A percentile compares a stretch with the other conserved stretches of the same genome.
phyloP scores from a whole-genome alignment of 129 eudicot genomes.

The Tanacetum coccineum region DNA sequence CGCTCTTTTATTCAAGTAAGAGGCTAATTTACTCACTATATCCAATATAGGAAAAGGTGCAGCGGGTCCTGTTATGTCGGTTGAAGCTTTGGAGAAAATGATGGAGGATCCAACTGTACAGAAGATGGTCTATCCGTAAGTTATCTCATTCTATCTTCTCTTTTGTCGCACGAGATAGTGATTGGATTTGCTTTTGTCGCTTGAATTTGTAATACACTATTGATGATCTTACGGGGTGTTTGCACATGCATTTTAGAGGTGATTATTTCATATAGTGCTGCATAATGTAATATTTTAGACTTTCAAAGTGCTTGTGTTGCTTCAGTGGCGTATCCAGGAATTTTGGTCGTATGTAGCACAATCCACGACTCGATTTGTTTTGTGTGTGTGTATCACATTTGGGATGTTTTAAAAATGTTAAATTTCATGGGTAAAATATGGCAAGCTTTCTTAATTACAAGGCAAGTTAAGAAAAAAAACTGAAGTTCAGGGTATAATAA shows the following conservation, averaged over 20 bases:
- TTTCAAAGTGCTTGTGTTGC: background rate
- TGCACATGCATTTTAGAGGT: background rate
- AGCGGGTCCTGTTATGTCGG: slow-evolving; percentile 53
- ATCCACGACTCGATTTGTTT: no score
- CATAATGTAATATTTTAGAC: background rate
- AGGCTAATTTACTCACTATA: slow-evolving; percentile 9
- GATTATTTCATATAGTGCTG: background rate
- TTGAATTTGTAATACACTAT: no score
- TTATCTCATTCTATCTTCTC: slow-evolving; percentile 9
- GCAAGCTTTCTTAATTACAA: no score
- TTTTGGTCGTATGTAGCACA: no score
- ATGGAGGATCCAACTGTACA: slow-evolving; percentile 98
- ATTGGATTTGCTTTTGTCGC: background rate
- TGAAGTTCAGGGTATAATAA: no score
- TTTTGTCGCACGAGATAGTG: background rate
- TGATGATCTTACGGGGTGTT: background rate
- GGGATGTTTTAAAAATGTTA: no score
- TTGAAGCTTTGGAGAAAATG: slow-evolving; percentile 97
- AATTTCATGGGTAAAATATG: no score
- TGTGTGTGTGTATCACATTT: no score
- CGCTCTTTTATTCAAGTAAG: slow-evolving; percentile 5
- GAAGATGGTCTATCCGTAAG: slow-evolving; percentile 92
- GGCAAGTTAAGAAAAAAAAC: no score
- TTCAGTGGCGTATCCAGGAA: background rate
- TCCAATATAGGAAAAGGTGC: slow-evolving; percentile 30